Base-by-base conservation (phyloP, 179 eudicot species). In the Pouteria campechiana region DNA sequence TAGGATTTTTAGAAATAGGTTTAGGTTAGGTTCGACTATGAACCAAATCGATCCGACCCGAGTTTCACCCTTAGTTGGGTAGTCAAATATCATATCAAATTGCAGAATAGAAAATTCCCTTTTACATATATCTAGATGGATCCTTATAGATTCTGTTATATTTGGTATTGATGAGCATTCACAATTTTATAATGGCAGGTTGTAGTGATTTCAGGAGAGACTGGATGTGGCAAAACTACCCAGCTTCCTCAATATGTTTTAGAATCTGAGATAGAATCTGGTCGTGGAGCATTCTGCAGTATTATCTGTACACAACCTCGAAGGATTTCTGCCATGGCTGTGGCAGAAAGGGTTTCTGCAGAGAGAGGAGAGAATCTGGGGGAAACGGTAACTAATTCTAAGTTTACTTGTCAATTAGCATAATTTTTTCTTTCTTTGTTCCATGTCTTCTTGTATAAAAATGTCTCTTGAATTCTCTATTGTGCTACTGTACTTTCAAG, bases 291-390 rank as follows among this genome's bases (percentile, higher is more conserved):
- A 44, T 87, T 92, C 57, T 82, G 96, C 57, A 92, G 64, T 60
- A 87, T 92, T 52, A 87, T 92, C 46, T 92, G 99, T 71, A 92
- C 99, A 17, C 99, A 92, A 54, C 99, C 99, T 37, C 83, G 99
- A 53, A 75, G 99, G 69, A 92, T 92, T 67, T 92, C 99, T 46
- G 99, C 99, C 20, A 82, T 92, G 96, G 70, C 99, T 55, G 96
- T 92, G 64, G 53, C 99, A 47, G 99, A 92, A 53, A 70, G 99
- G 71, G 99, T 92, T 17, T 75, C 99, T 67, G 49, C 96, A 15
- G 99, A 92, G 75, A 77, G 99, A 72, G 99, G 99, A 63, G 99
- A 92, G 63, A 85, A 92, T 54, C 96, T 92, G 70, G 99, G 99
- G 41, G 96, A 92, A 67, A n/a, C n/a, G n/a, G n/a, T n/a, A n/a